Evolutionary conservation across 1,284 basidiomycete genomes (phyloP).

Genomic region (Ganoderma resinaceum): DNA sequence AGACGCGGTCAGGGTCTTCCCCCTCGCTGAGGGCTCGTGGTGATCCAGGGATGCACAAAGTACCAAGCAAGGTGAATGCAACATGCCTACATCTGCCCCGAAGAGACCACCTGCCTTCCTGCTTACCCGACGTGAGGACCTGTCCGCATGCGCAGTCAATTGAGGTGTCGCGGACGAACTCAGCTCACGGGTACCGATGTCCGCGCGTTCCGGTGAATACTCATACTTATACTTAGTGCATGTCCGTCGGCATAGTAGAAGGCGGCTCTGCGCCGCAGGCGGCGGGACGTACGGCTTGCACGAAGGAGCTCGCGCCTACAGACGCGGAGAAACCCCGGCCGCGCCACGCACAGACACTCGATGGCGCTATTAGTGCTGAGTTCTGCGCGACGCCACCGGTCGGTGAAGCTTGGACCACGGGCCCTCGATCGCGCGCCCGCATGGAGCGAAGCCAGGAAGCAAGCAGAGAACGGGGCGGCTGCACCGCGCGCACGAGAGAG

Average conservation of each 20-base stretch:
- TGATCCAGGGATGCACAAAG: neutral
- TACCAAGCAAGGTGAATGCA: neutral
- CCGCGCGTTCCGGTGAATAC: slow-evolving; percentile 1
- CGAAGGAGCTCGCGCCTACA: neutral
- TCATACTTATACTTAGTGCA: neutral
- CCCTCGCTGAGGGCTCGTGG: neutral
- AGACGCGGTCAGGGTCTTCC: neutral
- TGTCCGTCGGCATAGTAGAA: neutral
- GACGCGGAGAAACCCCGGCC: neutral
- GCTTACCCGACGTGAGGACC: neutral
- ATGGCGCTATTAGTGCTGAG: neutral
- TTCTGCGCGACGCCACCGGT: neutral
- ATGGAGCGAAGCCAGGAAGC: neutral
- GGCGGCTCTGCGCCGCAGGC: neutral
- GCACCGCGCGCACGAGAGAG: neutral
- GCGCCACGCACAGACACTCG: neutral
- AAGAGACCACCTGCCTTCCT: too few species aligned
- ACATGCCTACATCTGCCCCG: neutral
- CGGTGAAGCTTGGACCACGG: neutral
- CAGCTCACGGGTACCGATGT: neutral
- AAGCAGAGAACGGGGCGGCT: neutral
- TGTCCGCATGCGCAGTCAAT: neutral
- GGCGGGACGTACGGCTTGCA: neutral
- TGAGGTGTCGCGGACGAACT: neutral
- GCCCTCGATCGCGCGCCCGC: neutral